These are phyloP conservation scores for Exserohilum rostratum DNA, from an alignment of 2,329 filamentous ascomycete genomes.

Conservation along the genomic window DNA sequence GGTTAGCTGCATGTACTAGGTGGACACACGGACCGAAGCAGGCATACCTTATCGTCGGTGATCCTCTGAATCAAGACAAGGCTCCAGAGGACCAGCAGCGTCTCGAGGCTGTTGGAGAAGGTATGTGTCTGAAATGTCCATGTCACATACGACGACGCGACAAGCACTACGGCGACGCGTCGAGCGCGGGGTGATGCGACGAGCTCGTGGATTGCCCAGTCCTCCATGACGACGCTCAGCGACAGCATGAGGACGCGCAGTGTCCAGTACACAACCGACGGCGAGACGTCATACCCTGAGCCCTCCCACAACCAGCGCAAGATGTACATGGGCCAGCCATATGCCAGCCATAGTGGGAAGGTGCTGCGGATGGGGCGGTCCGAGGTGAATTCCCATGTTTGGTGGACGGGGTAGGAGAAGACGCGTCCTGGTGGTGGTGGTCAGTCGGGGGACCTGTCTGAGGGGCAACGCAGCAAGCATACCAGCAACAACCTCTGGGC, in stretches of 20 bases:
- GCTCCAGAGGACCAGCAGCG: conserved; percentile 89
- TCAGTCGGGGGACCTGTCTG: conserved; percentile 13
- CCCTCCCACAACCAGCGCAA: conserved; percentile 92
- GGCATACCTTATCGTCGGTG: conserved; percentile 72
- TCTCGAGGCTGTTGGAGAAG: conserved; percentile 97
- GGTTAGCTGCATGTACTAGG: conserved; percentile 40
- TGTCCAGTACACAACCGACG: conserved; percentile 88
- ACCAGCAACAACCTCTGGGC: conserved; percentile 96
- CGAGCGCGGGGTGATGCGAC: conserved; percentile 75
- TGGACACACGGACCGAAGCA: conserved; percentile 33
- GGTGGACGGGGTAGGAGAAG: conserved; percentile 86
- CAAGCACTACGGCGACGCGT: conserved; percentile 76
- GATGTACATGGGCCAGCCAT: conserved; percentile 91
- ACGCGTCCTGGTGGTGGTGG: conserved; percentile 71
- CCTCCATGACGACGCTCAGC: conserved; percentile 93
- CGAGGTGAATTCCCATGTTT: conserved; percentile 96
- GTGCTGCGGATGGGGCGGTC: conserved; percentile 89
- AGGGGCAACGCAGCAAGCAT: conserved; percentile 9
- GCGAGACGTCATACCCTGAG: conserved; percentile 79
- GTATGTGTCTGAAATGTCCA: conserved; percentile 99
- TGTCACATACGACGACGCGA: conserved; percentile 96
- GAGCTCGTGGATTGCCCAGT: conserved; percentile 95
- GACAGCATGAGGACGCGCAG: conserved; percentile 90
- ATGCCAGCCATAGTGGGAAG: conserved; percentile 94
- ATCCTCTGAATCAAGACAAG: conserved; percentile 90